Evolutionary conservation across 768 basidiomycete species (phyloP), one percentile per base, ranked within the genome.

Genomic region (Daedaleopsis sinensis): DNA sequence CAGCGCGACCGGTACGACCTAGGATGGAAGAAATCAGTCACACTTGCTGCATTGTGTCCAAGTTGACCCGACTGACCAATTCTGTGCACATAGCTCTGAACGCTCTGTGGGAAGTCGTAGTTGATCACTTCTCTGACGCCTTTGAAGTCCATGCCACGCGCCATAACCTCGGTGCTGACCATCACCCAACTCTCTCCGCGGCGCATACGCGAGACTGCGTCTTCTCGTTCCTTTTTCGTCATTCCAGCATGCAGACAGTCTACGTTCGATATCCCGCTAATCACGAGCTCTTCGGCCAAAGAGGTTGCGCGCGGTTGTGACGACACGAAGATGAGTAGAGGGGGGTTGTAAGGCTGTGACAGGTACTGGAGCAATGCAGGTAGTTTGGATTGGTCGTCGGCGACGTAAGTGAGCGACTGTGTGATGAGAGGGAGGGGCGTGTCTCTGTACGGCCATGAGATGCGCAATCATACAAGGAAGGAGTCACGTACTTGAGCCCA

Each of bases 101-200:
- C 90, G 57, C 87, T 96, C 42, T 90, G 94, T 3, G 97, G 97
- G 75, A 98, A 98, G 76, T 98, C 96, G 69, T 92, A 96, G 74
- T 98, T 99, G 71, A 98, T 89, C 11, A 99, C 95, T 70, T 98
- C 92, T 60, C 88, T 81, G 54, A 96, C 86, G 11, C 96, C 95
- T 73, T 90, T 91, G 79, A 99, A 98, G 71, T 98, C 97, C 90
- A 99, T 95, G 3, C 97, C 97, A 67, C 97, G 84, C 23, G 94
- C 94, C 93, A 98, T 92, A 53, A 98, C 92, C 73, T 99, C 97
- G 23, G 97, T 99, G 65, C 90, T 93, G 49, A 99, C 84, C 84
- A 98, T 85, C 37, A 96, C 86, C 97, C 97, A 98, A 62, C 93
- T 90, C 71, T 93, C 85, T 0, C 96, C 97, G 67, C 81, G 82